Evolutionary conservation across 805 yeast species (phyloP).

Genomic region (Cephaloascus albidus): DNA sequence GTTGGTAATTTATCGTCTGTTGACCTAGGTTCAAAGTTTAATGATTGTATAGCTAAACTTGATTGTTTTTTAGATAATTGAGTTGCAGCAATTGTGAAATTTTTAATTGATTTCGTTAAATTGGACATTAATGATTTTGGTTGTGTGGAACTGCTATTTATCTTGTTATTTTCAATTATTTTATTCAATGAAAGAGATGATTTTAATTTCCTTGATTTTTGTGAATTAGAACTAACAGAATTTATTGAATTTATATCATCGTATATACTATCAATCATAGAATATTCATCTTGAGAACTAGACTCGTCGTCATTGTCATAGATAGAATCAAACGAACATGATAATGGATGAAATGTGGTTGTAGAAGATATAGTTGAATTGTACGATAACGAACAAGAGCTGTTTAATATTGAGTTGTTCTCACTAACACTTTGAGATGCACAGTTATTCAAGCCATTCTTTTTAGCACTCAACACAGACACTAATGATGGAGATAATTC

Average conservation of each 20-base stretch:
- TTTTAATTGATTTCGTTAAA: constrained; percentile 7
- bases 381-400: neutral
- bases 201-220: neutral
- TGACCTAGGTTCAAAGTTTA: constrained; percentile 5
- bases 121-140: constrained; percentile 5
- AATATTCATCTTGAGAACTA: neutral
- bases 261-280: neutral
- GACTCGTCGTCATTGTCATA: neutral
- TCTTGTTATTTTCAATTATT: neutral
- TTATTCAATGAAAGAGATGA: neutral
- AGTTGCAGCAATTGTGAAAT: constrained; percentile 3
- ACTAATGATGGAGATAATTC: neutral
- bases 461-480: neutral
- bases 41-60: constrained; percentile 1
- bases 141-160: neutral
- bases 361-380: neutral
- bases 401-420: neutral
- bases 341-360: neutral
- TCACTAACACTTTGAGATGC: neutral
- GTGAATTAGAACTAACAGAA: neutral
- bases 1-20: constrained; percentile 9
- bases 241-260: neutral
- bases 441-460: neutral
- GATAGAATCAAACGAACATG: neutral
- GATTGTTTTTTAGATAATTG: neutral